These are phyloP conservation scores for Pseudocercospora eumusae DNA, from an alignment of 2,329 filamentous ascomycete genomes.

Conservation along the genomic window DNA sequence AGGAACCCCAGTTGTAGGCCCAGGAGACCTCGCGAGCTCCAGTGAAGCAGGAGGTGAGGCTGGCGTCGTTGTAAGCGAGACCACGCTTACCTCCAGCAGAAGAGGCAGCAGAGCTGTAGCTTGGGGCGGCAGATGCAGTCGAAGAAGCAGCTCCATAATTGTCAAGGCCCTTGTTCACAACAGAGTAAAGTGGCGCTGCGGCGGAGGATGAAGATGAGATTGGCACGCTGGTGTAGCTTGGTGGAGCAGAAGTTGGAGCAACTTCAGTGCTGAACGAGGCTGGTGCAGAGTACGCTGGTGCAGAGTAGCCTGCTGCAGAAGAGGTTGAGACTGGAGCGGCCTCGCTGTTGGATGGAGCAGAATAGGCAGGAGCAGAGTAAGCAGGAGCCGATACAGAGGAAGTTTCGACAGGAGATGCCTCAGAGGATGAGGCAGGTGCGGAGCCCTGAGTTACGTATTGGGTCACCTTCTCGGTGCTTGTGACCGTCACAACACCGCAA, in stretches of 20 bases:
- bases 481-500: constrained; percentile 44
- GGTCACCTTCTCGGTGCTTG: constrained; percentile 45
- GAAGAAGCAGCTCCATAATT: constrained; percentile 19
- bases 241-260: constrained; percentile 19
- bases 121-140: constrained; percentile 27
- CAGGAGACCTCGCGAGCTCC: constrained; percentile 54
- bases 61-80: constrained; percentile 65
- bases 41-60: constrained; percentile 56
- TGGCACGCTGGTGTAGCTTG: constrained; percentile 17
- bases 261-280: constrained; percentile 22
- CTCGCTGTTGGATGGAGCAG: constrained; percentile 21
- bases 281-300: constrained; percentile 17
- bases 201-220: constrained; percentile 14
- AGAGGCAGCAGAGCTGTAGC: constrained; percentile 25
- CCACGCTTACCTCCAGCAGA: constrained; percentile 60
- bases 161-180: constrained; percentile 14
- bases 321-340: constrained; percentile 24
- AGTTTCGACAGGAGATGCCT: constrained; percentile 18
- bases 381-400: constrained; percentile 21
- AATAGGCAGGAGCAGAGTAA: constrained; percentile 22
- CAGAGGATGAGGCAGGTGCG: constrained; percentile 14
- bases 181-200: constrained; percentile 11
- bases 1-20: constrained; percentile 69
- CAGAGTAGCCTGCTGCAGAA: constrained; percentile 24
- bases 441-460: constrained; percentile 28